Conservation (phyloP, 2,329 filamentous ascomycete species). For the Arthrobotrys conoides region DNA sequence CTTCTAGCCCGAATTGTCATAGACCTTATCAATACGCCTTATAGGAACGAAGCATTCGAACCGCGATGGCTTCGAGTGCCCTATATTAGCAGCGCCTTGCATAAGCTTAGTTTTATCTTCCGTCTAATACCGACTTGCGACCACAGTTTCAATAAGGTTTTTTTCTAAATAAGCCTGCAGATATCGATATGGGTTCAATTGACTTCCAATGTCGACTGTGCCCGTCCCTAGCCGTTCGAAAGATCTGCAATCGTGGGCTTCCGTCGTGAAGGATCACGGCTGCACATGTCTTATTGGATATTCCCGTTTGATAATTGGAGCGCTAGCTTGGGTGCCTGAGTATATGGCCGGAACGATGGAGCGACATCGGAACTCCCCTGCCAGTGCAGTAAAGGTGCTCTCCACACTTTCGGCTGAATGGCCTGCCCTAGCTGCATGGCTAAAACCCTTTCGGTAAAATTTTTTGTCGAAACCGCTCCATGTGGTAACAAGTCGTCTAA, state of each 20-base stretch:
- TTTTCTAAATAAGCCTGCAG: not conserved
- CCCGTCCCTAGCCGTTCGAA: not conserved
- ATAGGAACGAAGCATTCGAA: not conserved
- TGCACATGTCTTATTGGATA: conserved; percentile 2
- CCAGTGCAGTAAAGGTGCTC: conserved; percentile 26
- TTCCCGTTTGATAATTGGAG: conserved; percentile 4
- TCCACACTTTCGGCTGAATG: conserved; percentile 64
- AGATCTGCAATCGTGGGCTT: not conserved
- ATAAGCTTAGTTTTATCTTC: too few species aligned
- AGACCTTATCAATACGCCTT: not conserved
- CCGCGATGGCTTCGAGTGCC: not conserved
- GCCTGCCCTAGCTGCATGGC: conserved; percentile 68
- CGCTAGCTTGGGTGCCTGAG: conserved; percentile 19
- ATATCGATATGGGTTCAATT: too few species aligned
- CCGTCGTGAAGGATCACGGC: conserved; percentile 14
- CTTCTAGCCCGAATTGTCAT: not conserved
- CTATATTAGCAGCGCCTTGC: not conserved
- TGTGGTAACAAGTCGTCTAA: not conserved
- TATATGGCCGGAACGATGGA: conserved; percentile 34
- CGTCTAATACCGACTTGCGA: too few species aligned
- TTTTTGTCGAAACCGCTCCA: conserved; percentile 32
- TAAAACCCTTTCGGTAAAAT: conserved; percentile 54
- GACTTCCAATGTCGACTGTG: not conserved
- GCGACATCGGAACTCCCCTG: conserved; percentile 58
- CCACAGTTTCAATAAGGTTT: not conserved